Base-by-base conservation (phyloP, 768 basidiomycete species). In the Xerocomus brunneocitrinus region DNA sequence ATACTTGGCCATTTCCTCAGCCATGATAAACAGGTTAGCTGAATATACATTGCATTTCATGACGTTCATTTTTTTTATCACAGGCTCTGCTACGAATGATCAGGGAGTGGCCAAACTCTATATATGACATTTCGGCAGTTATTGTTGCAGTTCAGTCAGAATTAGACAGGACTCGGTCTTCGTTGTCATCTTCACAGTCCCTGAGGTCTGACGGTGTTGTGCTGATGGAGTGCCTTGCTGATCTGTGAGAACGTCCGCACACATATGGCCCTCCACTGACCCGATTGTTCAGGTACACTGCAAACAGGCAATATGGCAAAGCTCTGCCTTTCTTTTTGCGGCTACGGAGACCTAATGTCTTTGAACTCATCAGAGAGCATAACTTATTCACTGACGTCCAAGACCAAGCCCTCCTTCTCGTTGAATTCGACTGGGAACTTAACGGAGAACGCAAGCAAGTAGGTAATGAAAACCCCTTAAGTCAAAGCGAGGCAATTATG, bases 371-470 rank as follows among this genome's bases (percentile, higher is more conserved):
- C 61, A 79, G 88, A 34, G 92, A 97, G 50, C 77, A 97, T 65
- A 95, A 95, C 62, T 74, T 99, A 6, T 99, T 97, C 69, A 90
- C 94, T 24, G 91, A 91, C 51, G 91, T 99, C 2, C 88, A 91
- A 64, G 94, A 98, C 63, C 94, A 97, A 70, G 93, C 90, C 16
- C 74, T 97, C 3, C 76, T 93, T 10, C 82, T 99, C 2, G 87
- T 99, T 12, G 92, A 98, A 64, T 98, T 98, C 57, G 95, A 98
- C 62, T 85, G 90, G 52, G 91, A 95, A 66, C 74, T 95, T 30
- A 82, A 83, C 71, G 81, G 82, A 58, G 81, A 79, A 64, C 75
- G 78, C 24, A 66, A 74, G 58, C 67, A 68, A 53, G 74, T 73
- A 6, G 78, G 74, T 0, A 69, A 71, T 28, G 67, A 73, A 22